Evolutionary conservation across 2,329 filamentous ascomycete genomes (phyloP), one percentile per base, ranked within the genome.

Genomic region (Pseudocercospora crystallina): DNA sequence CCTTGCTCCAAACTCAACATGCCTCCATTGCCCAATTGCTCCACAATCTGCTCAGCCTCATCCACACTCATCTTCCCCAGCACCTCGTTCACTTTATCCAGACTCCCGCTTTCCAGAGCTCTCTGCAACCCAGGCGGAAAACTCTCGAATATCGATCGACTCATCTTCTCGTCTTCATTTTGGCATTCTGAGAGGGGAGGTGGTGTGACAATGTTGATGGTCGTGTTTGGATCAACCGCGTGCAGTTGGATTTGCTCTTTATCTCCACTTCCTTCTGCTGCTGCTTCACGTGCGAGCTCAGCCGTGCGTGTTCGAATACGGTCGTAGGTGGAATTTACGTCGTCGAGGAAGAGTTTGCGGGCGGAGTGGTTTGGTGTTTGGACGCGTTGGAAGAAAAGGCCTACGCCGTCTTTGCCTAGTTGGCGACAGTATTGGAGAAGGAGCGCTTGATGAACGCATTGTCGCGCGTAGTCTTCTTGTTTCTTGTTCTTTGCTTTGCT

Each of bases 241-340:
- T 99, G 94, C 40, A 99, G 80, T 72, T 99, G 95, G 61, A 99
- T 99, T 71, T 96, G 92, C 75, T 99, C 94, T 8, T 95, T 87
- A 14, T 86, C 89, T 17, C 79, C 82, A 2, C 73, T 72, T 7
- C 76, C 75, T 14, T 76, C 76, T 5, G 74, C 77, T 38, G 78
- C 62, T n/a, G 76, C 72, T 61, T 86, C 78, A 56, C 81, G 81
- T 35, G 76, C 77, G 57, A 96, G 86, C 70, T 95, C 89, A 5
- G 80, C 78, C 1, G 87, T 84, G 41, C 94, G 84, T 20, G 78
- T 84, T 64, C 84, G 84, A 70, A 99, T 97, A 47, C 86, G 84
- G 63, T 79, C 78, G 71, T 95, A 96, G 2, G 91, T 97, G 34
- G 85, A 84, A 65, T 90, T 86, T 38, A 99, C 91, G 68, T 99